A percentile compares a stretch with the other conserved stretches of the same genome.
phyloP scores from a whole-genome alignment of 106 monocot species.

The Gastrodia elata region DNA sequence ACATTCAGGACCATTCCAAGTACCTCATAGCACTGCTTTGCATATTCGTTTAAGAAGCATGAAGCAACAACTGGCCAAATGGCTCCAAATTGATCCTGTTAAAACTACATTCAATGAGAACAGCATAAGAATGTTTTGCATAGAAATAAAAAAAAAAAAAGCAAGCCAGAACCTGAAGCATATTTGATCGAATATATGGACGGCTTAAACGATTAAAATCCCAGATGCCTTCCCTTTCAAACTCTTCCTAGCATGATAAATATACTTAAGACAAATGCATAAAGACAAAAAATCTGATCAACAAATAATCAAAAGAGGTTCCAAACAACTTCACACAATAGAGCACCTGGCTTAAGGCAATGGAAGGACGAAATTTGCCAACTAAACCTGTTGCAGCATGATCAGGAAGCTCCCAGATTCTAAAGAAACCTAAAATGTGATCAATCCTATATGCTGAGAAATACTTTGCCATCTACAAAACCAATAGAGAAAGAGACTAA shows the following conservation, averaged over 20 bases:
- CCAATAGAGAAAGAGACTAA: background rate
- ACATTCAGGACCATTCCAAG: background rate
- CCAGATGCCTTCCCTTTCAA: slow-evolving; percentile 87
- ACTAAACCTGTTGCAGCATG: slow-evolving; percentile 82
- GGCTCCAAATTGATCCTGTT: slow-evolving; percentile 78
- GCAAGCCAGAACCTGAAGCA: slow-evolving; percentile 42
- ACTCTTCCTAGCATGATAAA: slow-evolving; percentile 56
- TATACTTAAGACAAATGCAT: background rate
- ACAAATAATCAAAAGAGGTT: background rate
- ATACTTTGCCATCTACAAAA: slow-evolving; percentile 82
- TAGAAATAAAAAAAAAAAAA: background rate
- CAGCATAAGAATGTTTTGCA: background rate
- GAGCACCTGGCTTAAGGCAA: slow-evolving; percentile 75
- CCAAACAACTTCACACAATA: background rate
- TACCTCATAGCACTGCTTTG: slow-evolving; percentile 71
- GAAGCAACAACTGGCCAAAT: slow-evolving; percentile 60
- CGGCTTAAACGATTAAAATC: slow-evolving; percentile 80
- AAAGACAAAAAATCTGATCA: background rate
- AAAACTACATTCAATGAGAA: slow-evolving; percentile 1
- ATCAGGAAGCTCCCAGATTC: slow-evolving; percentile 92
- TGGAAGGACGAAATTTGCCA: slow-evolving; percentile 83
- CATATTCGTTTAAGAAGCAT: slow-evolving; percentile 67
- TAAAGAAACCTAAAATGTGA: slow-evolving; percentile 93
- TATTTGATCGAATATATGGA: slow-evolving; percentile 69
- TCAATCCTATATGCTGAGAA: slow-evolving; percentile 92